phyloP scores from a whole-genome alignment of 2,329 filamentous ascomycete species.

The Chalaropsis thielavioides region DNA sequence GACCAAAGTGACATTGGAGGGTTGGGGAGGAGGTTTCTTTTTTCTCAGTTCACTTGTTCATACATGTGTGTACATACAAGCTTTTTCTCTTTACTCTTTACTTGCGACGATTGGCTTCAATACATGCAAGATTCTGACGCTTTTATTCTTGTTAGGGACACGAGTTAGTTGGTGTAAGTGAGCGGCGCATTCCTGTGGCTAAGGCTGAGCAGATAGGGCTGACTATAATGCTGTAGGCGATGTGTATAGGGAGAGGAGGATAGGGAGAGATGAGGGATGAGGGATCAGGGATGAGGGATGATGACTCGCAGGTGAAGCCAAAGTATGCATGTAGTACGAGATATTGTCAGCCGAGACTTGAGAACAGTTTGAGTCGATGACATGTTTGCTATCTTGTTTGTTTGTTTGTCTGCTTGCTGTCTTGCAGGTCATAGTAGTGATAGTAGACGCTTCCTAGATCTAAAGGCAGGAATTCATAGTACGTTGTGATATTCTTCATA shows the following conservation, averaged over 20 bases:
- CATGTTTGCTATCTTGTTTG: no score
- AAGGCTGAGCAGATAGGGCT: not conserved
- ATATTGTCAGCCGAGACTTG: no score
- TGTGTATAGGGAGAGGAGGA: not conserved
- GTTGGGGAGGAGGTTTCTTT: not conserved
- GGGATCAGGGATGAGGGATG: no score
- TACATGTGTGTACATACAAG: slow-evolving; percentile 6
- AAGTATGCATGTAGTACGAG: no score
- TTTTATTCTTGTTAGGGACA: not conserved
- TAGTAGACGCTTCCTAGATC: no score
- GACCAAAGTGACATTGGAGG: not conserved
- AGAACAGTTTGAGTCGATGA: no score
- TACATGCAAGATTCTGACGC: not conserved
- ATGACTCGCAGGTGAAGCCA: no score
- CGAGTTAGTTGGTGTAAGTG: not conserved
- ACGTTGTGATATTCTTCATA: no score
- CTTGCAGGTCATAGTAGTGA: no score
- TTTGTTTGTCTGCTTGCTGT: no score
- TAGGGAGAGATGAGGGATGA: not conserved
- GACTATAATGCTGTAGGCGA: not conserved
- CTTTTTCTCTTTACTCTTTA: not conserved
- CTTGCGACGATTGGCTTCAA: not conserved
- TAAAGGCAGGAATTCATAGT: no score
- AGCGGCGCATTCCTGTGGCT: not conserved
- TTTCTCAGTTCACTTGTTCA: slow-evolving; percentile 2